Conservation (phyloP, 768 basidiomycete genomes). For the Russula foetens region DNA sequence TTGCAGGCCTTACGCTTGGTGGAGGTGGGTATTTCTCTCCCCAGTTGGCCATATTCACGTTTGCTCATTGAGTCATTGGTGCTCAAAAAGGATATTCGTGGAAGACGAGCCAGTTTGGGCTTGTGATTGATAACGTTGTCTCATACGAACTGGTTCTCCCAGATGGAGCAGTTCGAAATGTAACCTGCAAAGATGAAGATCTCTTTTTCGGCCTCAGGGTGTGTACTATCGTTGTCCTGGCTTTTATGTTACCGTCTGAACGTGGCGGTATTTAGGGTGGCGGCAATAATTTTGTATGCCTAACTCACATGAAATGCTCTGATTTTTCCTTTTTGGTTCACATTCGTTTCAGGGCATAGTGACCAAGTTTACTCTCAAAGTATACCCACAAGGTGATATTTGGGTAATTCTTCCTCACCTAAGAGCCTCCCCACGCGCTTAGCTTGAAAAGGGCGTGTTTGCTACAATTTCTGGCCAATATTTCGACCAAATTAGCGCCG, state of each 20-base stretch:
- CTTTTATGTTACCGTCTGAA: not conserved
- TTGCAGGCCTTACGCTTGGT: conserved; percentile 23
- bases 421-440: not conserved
- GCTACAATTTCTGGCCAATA: not conserved
- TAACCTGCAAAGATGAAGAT: conserved; percentile 12
- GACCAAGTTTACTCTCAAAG: conserved; percentile 10
- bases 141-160: conserved; percentile 22
- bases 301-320: too few relatives aligned
- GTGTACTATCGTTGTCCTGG: too few relatives aligned
- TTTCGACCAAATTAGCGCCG: conserved; percentile 24
- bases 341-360: conserved; percentile 4
- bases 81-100: conserved; percentile 7
- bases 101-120: conserved; percentile 19
- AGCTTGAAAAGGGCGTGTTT: not conserved
- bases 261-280: not conserved
- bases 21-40: conserved; percentile 15
- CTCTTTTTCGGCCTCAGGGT: conserved; percentile 14
- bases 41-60: not conserved
- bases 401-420: not conserved
- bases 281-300: conserved; percentile 13
- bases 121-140: conserved; percentile 20
- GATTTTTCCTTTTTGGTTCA: not conserved
- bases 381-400: conserved; percentile 9
- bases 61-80: too few relatives aligned
- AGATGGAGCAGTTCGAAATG: conserved; percentile 14